Percentiles rank a stretch among this genome's conserved stretches.
These are phyloP conservation scores for Penicillium sp. DNA, from an alignment of 2,329 filamentous ascomycete species.

Conservation along the genomic window DNA sequence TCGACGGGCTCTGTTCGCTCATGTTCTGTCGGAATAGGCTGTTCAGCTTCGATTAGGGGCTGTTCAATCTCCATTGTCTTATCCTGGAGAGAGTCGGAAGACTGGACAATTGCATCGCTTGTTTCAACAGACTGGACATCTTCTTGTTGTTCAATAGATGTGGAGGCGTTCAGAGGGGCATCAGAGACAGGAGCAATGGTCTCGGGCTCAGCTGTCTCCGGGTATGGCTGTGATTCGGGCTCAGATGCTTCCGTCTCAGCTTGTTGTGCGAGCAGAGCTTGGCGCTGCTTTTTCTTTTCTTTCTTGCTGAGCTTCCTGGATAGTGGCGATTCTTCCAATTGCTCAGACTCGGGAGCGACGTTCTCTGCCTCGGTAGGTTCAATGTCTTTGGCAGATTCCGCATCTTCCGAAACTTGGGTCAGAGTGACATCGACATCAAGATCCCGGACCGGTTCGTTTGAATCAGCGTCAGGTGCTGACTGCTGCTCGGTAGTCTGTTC, in stretches of 20 bases:
- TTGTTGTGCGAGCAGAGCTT: conserved; percentile 26
- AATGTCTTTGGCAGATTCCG: conserved; percentile 5
- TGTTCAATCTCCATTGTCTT: not conserved
- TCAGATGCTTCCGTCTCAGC: conserved; percentile 2
- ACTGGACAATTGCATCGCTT: not conserved
- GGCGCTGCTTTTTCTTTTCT: conserved; percentile 36
- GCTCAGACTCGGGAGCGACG: conserved; percentile 10
- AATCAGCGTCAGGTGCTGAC: conserved; percentile 1
- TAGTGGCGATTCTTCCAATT: conserved; percentile 12
- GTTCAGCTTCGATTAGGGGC: not conserved
- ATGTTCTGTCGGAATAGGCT: not conserved
- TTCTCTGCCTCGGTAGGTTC: conserved; percentile 13
- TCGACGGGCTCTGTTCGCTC: not conserved
- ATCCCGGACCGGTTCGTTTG: conserved; percentile 2
- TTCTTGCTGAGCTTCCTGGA: conserved; percentile 37
- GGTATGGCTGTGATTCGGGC: not conserved
- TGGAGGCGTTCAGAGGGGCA: not conserved
- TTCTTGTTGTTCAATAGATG: not conserved
- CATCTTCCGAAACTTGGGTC: conserved; percentile 9
- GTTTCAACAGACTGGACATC: not conserved
- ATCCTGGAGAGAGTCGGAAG: conserved; percentile 8
- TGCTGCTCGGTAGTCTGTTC: not conserved
- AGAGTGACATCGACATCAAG: conserved; percentile 2
- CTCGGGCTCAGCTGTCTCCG: conserved; percentile 3
- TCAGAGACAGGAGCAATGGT: not conserved